Evolutionary conservation across 2,329 filamentous ascomycete genomes (phyloP).

Genomic region (Graphium sp.): DNA sequence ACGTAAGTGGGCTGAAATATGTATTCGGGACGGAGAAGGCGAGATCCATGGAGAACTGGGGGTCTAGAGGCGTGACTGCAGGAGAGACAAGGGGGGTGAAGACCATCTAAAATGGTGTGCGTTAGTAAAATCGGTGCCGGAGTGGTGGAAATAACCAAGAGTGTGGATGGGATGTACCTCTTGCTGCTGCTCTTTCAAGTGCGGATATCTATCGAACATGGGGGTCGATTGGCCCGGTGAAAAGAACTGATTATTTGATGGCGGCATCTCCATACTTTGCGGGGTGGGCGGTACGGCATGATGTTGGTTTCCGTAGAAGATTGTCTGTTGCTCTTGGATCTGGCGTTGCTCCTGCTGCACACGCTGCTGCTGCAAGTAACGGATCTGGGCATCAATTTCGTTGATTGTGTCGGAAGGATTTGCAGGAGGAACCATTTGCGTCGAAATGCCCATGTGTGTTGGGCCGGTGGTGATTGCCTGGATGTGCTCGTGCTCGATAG

Average conservation of each 20-base stretch:
- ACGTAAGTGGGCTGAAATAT: conserved; percentile 73
- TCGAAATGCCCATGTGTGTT: conserved; percentile 25
- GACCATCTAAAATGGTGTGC: conserved; percentile 34
- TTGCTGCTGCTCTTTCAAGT: conserved; percentile 51
- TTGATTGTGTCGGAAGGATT: conserved; percentile 34
- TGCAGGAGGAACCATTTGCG: conserved; percentile 25
- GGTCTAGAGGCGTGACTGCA: conserved; percentile 66
- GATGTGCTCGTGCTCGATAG: conserved; percentile 16
- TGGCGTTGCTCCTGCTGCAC: conserved; percentile 42
- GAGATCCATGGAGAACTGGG: conserved; percentile 44
- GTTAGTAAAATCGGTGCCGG: conserved; percentile 3
- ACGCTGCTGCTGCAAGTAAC: conserved; percentile 47
- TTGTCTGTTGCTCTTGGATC: conserved; percentile 37
- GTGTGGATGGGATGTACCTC: conserved; percentile 35
- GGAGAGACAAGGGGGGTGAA: conserved; percentile 73
- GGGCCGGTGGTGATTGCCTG: conserved; percentile 28
- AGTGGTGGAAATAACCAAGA: conserved; percentile 4
- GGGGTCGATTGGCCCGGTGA: conserved; percentile 32
- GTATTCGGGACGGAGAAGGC: conserved; percentile 48
- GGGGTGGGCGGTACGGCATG: conserved; percentile 62
- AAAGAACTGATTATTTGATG: conserved; percentile 39
- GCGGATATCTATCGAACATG: conserved; percentile 46
- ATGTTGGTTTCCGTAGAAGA: conserved; percentile 35
- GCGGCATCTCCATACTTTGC: conserved; percentile 63
- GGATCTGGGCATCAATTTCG: conserved; percentile 48